Percentiles rank a stretch among this genome's conserved stretches.
phyloP scores from a whole-genome alignment of 176 grass and related monocot genomes.

The Aegilops speltoides region DNA sequence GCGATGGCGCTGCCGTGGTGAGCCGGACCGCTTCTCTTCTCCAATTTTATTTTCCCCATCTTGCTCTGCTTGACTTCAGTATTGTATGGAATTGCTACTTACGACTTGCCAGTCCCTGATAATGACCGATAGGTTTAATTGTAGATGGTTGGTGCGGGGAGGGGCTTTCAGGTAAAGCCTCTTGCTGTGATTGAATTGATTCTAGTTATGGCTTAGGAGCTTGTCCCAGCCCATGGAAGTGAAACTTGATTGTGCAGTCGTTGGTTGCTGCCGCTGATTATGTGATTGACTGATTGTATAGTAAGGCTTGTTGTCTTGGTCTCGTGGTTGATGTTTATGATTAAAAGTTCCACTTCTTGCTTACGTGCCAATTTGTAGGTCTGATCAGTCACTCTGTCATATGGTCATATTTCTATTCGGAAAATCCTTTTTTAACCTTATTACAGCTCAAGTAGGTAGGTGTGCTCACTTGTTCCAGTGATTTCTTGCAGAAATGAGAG shows the following conservation, averaged over 20 bases:
- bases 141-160: too few species aligned
- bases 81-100: background rate
- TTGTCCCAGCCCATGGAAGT: conserved; percentile 8
- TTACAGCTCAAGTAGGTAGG: too few species aligned
- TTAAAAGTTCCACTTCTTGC: background rate
- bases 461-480: too few species aligned
- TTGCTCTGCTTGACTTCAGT: conserved; percentile 18
- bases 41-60: background rate
- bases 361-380: background rate
- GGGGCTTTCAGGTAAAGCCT: too few species aligned
- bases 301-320: background rate
- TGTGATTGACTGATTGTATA: background rate
- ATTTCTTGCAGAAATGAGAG: too few species aligned
- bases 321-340: conserved; percentile 20
- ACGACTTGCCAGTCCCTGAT: conserved; percentile 5
- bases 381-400: too few species aligned
- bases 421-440: too few species aligned
- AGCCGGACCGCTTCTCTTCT: background rate
- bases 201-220: background rate
- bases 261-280: background rate
- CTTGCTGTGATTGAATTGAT: too few species aligned
- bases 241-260: conserved; percentile 2
- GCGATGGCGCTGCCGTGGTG: conserved; percentile 48
- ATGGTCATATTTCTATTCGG: too few species aligned
- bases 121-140: background rate